phyloP scores from a whole-genome alignment of 2,329 filamentous ascomycete species.

The Sporothrix schenckii region DNA sequence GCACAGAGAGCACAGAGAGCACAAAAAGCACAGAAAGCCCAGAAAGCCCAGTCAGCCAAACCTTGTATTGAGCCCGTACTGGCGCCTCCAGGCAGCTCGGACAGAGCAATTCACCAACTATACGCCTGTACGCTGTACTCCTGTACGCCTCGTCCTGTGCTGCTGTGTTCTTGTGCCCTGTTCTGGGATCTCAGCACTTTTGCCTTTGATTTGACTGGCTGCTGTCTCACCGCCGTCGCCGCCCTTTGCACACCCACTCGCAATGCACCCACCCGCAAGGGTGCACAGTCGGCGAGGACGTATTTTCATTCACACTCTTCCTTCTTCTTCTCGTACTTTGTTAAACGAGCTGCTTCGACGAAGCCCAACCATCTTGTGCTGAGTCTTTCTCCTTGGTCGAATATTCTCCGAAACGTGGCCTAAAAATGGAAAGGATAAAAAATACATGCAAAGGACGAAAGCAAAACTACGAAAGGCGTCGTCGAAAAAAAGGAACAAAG shows the following conservation, averaged over 20 bases:
- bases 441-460: not conserved
- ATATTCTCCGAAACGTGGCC: too few species aligned
- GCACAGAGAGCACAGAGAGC: not conserved
- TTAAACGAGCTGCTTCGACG: too few species aligned
- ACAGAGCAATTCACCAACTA: not conserved
- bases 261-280: constrained; percentile 8
- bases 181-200: not conserved
- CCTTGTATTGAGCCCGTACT: not conserved
- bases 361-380: too few species aligned
- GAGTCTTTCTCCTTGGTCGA: too few species aligned
- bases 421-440: too few species aligned
- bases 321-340: too few species aligned
- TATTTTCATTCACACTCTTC: not conserved
- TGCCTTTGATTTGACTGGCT: too few species aligned
- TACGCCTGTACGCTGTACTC: too few species aligned
- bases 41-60: not conserved
- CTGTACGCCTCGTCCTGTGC: too few species aligned
- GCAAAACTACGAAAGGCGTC: not conserved
- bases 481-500: not conserved
- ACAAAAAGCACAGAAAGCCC: not conserved
- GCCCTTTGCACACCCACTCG: not conserved
- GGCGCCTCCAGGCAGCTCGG: not conserved
- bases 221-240: constrained; percentile 7
- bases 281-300: not conserved
- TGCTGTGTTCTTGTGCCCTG: not conserved